phyloP scores from a whole-genome alignment of 495 filamentous ascomycete genomes.

The Xylaria nigripes region DNA sequence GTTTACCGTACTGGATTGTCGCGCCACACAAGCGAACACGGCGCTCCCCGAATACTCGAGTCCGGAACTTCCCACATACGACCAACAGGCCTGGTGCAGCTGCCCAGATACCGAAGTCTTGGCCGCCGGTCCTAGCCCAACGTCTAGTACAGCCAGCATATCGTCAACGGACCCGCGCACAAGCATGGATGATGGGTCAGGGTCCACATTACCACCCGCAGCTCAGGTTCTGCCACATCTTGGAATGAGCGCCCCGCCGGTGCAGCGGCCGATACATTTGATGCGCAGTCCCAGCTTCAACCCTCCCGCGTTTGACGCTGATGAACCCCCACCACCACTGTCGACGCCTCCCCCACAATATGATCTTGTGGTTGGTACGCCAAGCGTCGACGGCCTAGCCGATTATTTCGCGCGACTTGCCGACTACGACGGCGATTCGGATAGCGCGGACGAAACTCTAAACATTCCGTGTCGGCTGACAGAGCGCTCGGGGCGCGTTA shows the following conservation, averaged over 20 bases:
- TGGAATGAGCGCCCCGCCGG: slow-evolving; percentile 16
- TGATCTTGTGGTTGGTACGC: slow-evolving; percentile 70
- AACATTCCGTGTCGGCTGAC: slow-evolving; percentile 29
- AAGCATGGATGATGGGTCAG: slow-evolving; percentile 11
- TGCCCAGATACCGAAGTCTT: slow-evolving; percentile 61
- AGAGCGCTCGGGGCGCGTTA: slow-evolving; percentile 41
- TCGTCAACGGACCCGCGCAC: slow-evolving; percentile 10
- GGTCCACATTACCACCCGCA: slow-evolving; percentile 13
- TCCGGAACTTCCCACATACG: slow-evolving; percentile 35
- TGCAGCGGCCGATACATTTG: slow-evolving; percentile 59
- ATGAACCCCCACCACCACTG: slow-evolving; percentile 67
- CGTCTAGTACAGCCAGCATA: slow-evolving; percentile 29
- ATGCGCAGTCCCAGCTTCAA: slow-evolving; percentile 82
- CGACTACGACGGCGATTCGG: slow-evolving; percentile 32
- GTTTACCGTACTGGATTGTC: slow-evolving; percentile 91
- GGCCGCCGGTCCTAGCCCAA: slow-evolving; percentile 27
- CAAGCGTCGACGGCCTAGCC: slow-evolving; percentile 70
- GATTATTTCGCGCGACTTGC: slow-evolving; percentile 73
- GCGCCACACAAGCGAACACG: slow-evolving; percentile 84
- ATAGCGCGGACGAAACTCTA: slow-evolving; percentile 31
- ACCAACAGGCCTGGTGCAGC: slow-evolving; percentile 57
- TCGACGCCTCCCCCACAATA: slow-evolving; percentile 86
- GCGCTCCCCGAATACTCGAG: slow-evolving; percentile 77
- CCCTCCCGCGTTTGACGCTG: slow-evolving; percentile 83
- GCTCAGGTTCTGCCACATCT: slow-evolving; percentile 20